Evolutionary conservation across 257 asterid genomes (phyloP), one percentile per base, ranked within the genome.

Genomic region (Mentha longifolia): DNA sequence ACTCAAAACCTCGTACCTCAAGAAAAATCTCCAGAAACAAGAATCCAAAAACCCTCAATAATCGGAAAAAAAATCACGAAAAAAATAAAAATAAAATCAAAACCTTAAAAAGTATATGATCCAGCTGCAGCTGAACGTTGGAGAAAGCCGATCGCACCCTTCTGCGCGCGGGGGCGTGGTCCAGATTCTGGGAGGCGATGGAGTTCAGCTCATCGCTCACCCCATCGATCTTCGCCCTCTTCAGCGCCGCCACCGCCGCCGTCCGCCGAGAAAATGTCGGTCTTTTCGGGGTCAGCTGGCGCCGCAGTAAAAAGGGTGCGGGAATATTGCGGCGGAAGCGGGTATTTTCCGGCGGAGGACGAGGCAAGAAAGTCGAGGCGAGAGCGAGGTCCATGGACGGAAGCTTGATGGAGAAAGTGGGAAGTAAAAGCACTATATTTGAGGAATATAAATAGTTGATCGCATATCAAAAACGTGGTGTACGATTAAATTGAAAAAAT

Each of bases 171-270:
- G 96, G 82, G 61, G 96, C 99, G 30, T 82, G 92, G 72, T 91
- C 98, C 88, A 94, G 35, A 68, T 92, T 89, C 85, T 94, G 98
- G 16, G 96, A 89, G 20, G 98, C 96, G 73, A 94, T 91, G 50
- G 88, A 74, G 82, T 91, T 94, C 57, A 91, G 71, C 59, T 90
- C 97, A 43, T 87, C 95, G 64, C 97, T 88, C 20, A 86, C 78
- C 10, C 97, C 97, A 22, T 85, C 92, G 73, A 94, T 89, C 71
- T 61, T 85, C 13, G 86, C 65, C 77, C 72, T 85, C 49, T 88
- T 82, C 80, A 83, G 83, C n/a, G 92, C 92, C 88, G 80, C 78
- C 31, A 76, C 47, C 76, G 81, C 60, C 79, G 56, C 72, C 6
- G 62, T 17, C 47, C 45, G 70, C 51, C 80, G 58, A 51, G 61